Evolutionary conservation across 495 filamentous ascomycete genomes (phyloP).

Genomic region (Neurospora sp.): DNA sequence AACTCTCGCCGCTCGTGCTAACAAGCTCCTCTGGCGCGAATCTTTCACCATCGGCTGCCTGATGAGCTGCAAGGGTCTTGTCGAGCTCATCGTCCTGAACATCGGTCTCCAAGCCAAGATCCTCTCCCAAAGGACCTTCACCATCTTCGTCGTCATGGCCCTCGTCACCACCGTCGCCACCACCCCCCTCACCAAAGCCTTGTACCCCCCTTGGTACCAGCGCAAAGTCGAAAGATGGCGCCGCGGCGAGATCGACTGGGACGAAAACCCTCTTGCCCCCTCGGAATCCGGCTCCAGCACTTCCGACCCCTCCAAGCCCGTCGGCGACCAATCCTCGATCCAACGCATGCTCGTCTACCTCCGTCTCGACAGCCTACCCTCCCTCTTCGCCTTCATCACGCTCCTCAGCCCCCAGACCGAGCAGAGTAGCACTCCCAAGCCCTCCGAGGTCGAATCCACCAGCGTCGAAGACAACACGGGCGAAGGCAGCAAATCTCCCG

Average conservation of each 20-base stretch:
- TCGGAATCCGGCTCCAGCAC: slow-evolving; percentile 32
- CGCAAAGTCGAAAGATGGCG: slow-evolving; percentile 86
- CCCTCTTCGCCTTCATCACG: slow-evolving; percentile 74
- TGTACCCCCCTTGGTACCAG: slow-evolving; percentile 89
- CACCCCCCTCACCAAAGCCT: slow-evolving; percentile 63
- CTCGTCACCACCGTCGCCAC: slow-evolving; percentile 87
- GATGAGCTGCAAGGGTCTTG: slow-evolving; percentile 97
- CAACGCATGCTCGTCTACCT: slow-evolving; percentile 49
- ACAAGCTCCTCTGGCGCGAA: slow-evolving; percentile 85
- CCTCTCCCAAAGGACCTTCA: slow-evolving; percentile 78
- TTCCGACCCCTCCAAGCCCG: slow-evolving; percentile 28
- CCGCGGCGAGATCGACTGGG: slow-evolving; percentile 89
- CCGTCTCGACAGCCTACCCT: slow-evolving; percentile 81
- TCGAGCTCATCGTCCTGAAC: slow-evolving; percentile 93
- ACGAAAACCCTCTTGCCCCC: slow-evolving; percentile 48
- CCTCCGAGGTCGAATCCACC: not conserved
- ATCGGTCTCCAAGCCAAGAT: slow-evolving; percentile 91
- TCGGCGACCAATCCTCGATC: slow-evolving; percentile 34
- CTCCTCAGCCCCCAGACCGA: slow-evolving; percentile 52
- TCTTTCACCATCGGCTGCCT: slow-evolving; percentile 82
- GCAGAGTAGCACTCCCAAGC: slow-evolving; percentile 7
- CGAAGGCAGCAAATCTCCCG: slow-evolving; percentile 4
- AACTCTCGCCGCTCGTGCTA: slow-evolving; percentile 64
- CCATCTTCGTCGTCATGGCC: slow-evolving; percentile 98
- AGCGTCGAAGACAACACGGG: slow-evolving; percentile 11